A percentile compares a stretch with the other conserved stretches of the same genome.
Conservation (phyloP, 306 rosid genomes). For the Quillaja saponaria region DNA sequence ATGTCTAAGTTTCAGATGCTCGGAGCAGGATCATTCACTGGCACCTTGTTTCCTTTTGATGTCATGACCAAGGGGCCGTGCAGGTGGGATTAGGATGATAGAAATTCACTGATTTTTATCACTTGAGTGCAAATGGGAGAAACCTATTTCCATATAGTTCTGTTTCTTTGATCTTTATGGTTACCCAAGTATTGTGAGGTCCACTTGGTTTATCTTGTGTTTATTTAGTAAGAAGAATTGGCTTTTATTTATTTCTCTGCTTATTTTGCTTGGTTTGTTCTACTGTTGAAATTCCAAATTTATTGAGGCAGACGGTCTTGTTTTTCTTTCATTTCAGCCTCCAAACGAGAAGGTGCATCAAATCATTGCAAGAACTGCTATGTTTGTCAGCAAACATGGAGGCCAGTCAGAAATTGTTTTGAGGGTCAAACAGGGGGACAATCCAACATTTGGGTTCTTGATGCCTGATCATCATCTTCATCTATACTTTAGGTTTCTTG, state of each 20-base stretch:
- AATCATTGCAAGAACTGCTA: constrained; percentile 81
- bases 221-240: constrained; percentile 39
- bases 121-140: constrained; percentile 58
- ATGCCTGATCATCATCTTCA: constrained; percentile 83
- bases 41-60: constrained; percentile 74
- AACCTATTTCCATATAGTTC: constrained; percentile 53
- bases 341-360: constrained; percentile 82
- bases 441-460: constrained; percentile 86
- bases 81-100: constrained; percentile 97
- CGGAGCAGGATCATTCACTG: constrained; percentile 71
- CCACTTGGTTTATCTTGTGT: constrained; percentile 36
- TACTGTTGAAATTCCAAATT: constrained; percentile 26
- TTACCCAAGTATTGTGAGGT: constrained; percentile 51
- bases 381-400: constrained; percentile 73
- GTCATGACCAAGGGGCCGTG: constrained; percentile 65
- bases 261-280: constrained; percentile 22
- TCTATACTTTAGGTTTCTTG: constrained; percentile 76
- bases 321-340: constrained; percentile 60
- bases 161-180: constrained; percentile 68
- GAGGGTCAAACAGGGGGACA: constrained; percentile 93
- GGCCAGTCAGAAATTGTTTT: constrained; percentile 83
- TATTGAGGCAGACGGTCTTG: constrained; percentile 26
- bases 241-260: constrained; percentile 30
- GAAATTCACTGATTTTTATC: constrained; percentile 56
- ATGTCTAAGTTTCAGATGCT: constrained; percentile 99